phyloP scores from a whole-genome alignment of 2,329 filamentous ascomycete species.

The Pseudocercospora musae region DNA sequence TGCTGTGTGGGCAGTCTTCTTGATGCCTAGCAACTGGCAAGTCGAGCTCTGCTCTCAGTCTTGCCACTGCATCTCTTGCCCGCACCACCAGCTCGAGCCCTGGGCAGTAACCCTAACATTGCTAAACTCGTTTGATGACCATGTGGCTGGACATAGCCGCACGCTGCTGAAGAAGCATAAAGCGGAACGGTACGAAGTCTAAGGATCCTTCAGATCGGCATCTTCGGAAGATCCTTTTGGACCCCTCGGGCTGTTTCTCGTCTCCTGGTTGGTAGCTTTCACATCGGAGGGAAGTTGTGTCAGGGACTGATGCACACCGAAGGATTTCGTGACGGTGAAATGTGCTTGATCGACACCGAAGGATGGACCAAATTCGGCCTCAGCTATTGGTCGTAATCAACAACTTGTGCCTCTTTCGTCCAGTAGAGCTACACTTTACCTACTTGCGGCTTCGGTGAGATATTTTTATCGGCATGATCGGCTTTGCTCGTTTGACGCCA shows the following conservation, averaged over 20 bases:
- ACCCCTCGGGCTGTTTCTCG: background rate
- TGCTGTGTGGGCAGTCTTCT: background rate
- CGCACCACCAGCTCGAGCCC: background rate
- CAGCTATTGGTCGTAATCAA: background rate
- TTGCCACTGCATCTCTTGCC: background rate
- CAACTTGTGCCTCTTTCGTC: background rate
- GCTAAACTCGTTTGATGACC: background rate
- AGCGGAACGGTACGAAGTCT: background rate
- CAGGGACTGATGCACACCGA: background rate
- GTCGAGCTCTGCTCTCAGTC: background rate
- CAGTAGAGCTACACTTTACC: background rate
- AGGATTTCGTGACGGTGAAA: background rate
- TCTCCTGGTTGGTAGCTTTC: background rate
- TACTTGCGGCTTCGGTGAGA: background rate
- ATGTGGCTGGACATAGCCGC: background rate
- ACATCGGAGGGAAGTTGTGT: background rate
- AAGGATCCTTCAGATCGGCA: constrained; percentile 2
- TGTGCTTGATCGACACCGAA: constrained; percentile 8
- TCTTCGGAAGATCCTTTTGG: background rate
- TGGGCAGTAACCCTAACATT: background rate
- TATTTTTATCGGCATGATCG: background rate
- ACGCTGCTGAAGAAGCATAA: background rate
- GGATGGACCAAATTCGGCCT: background rate
- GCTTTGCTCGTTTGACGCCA: background rate
- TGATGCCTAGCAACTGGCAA: background rate